These are phyloP conservation scores for Colletotrichum sojae DNA, from an alignment of 2,329 filamentous ascomycete genomes.

Conservation along the genomic window DNA sequence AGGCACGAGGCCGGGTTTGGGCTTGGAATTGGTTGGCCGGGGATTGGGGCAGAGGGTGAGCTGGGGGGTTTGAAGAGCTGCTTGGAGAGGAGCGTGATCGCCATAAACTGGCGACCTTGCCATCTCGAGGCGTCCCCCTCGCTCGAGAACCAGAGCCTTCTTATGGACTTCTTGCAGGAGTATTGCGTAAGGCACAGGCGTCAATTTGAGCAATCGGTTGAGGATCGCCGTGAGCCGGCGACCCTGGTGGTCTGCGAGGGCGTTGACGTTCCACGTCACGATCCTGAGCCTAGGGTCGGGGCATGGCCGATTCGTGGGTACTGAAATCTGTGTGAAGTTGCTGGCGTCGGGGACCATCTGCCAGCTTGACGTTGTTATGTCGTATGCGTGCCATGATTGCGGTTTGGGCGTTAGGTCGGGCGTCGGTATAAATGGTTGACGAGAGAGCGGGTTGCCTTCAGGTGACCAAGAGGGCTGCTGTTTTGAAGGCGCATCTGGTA, in stretches of 20 bases:
- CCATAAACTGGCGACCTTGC: constrained; percentile 45
- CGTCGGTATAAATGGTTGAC: too few species aligned
- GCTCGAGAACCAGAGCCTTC: constrained; percentile 48
- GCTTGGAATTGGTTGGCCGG: too few species aligned
- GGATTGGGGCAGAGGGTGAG: too few species aligned
- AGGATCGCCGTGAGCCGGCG: constrained; percentile 48
- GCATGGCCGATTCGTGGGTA: too few species aligned
- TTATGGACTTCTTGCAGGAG: constrained; percentile 53
- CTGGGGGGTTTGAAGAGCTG: constrained; percentile 41
- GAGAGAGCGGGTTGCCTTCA: too few species aligned
- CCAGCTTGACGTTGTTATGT: not conserved
- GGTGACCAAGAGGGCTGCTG: too few species aligned
- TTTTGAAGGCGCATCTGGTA: too few species aligned
- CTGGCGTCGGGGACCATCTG: not conserved
- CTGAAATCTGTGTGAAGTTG: not conserved
- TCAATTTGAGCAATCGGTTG: constrained; percentile 40
- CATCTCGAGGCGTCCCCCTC: constrained; percentile 46
- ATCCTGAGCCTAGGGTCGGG: not conserved
- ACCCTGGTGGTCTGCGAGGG: constrained; percentile 8
- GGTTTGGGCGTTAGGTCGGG: not conserved
- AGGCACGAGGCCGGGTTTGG: not conserved
- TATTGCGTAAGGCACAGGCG: constrained; percentile 46
- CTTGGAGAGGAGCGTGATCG: constrained; percentile 48
- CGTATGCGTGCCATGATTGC: constrained; percentile 30
- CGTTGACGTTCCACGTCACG: constrained; percentile 32